phyloP scores from a whole-genome alignment of 169 alveolate species.

The Plasmodium knowlesi region DNA sequence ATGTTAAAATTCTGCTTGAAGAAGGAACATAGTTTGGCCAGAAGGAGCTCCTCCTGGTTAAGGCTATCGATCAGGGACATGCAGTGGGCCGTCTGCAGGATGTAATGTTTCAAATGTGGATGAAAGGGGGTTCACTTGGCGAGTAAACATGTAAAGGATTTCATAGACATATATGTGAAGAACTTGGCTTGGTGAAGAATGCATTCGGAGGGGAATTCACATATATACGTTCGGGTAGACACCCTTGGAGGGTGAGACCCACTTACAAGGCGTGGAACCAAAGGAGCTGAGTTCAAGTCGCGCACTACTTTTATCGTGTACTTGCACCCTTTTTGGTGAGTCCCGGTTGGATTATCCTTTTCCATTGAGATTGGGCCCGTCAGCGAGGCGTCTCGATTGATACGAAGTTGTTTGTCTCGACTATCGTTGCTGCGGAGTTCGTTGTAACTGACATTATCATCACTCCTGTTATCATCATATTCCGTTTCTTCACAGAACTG shows the following conservation, averaged over 20 bases:
- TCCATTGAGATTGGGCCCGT: neutral
- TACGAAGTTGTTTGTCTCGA: neutral
- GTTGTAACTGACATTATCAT: neutral
- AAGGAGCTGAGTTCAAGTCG: slow-evolving; percentile 31
- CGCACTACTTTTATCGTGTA: slow-evolving; percentile 14
- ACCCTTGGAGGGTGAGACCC: neutral
- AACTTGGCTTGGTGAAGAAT: neutral
- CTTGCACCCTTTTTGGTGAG: neutral
- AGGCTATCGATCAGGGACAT: slow-evolving; percentile 77
- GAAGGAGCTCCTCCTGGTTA: slow-evolving; percentile 79
- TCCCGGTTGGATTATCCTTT: neutral
- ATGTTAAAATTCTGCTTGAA: slow-evolving; percentile 77
- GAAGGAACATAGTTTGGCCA: slow-evolving; percentile 79
- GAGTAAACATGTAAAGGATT: no score
- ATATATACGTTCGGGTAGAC: neutral
- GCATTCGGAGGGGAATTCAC: neutral
- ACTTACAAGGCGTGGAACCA: slow-evolving; percentile 42
- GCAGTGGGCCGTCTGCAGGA: slow-evolving; percentile 76
- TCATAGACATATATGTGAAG: no score
- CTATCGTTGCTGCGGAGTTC: neutral
- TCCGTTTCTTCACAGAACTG: neutral
- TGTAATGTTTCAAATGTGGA: neutral
- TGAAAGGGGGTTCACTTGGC: neutral
- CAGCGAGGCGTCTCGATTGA: neutral
- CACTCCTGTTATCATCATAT: neutral